Conservation (phyloP, 2,329 filamentous ascomycete genomes). For the Botrytis porri region DNA sequence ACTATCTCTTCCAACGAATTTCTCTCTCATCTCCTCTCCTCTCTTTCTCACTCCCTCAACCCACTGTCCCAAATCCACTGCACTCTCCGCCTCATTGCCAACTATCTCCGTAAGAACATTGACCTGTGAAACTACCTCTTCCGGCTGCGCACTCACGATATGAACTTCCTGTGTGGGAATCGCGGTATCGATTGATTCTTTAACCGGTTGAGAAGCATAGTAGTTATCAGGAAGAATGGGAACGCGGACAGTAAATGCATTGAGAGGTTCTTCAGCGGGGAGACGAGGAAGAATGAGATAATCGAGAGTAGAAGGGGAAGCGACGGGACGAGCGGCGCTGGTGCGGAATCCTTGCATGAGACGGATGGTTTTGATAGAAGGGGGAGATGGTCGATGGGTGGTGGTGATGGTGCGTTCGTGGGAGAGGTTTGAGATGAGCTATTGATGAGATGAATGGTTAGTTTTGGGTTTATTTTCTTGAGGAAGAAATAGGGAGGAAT, state of each 20-base stretch:
- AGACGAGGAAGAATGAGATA: conserved; percentile 52
- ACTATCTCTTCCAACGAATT: conserved; percentile 39
- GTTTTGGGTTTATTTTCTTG: conserved; percentile 5
- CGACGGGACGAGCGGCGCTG: conserved; percentile 42
- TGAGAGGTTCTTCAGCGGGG: conserved; percentile 32
- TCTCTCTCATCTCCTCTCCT: neutral
- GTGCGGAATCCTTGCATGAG: conserved; percentile 63
- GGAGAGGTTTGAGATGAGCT: conserved; percentile 34
- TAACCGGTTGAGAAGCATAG: neutral
- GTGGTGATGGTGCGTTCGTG: conserved; percentile 32
- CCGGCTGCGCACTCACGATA: conserved; percentile 57
- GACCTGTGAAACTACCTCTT: conserved; percentile 46
- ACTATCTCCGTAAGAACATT: conserved; percentile 55
- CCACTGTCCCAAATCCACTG: conserved; percentile 9
- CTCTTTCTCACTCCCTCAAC: neutral
- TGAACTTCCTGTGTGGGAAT: conserved; percentile 47
- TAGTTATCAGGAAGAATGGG: conserved; percentile 59
- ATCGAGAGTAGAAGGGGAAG: conserved; percentile 41
- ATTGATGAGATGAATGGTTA: conserved; percentile 1
- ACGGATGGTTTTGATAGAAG: conserved; percentile 47
- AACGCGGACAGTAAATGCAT: conserved; percentile 44
- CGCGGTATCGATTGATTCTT: conserved; percentile 44
- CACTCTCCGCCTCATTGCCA: conserved; percentile 39
- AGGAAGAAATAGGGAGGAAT: neutral
- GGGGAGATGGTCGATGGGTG: conserved; percentile 38